Conservation (phyloP, 176 grass and related monocot species). For the Oryza nivara region DNA sequence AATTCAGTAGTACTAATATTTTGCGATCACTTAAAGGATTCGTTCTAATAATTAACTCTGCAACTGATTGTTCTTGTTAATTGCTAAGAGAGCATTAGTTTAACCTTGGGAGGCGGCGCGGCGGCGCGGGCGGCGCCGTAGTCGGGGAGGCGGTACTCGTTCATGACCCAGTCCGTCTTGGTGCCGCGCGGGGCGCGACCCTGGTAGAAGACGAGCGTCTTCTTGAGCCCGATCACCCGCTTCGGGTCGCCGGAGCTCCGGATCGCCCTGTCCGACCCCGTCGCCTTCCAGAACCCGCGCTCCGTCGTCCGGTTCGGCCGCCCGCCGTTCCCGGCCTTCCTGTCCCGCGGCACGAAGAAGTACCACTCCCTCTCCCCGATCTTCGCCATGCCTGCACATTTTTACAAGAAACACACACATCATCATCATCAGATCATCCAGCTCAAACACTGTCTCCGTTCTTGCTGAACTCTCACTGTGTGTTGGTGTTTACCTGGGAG, state of each 20-base stretch:
- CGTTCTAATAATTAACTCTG: not conserved
- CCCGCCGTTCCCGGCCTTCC: conserved; percentile 61
- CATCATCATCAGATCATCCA: not conserved
- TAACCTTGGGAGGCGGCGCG: conserved; percentile 39
- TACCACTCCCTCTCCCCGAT: conserved; percentile 97
- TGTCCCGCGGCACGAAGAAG: conserved; percentile 84
- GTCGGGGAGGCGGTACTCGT: conserved; percentile 86
- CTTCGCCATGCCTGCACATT: conserved; percentile 59
- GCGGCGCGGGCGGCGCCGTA: not conserved
- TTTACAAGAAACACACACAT: not conserved
- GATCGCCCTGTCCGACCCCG: conserved; percentile 71
- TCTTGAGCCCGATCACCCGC: conserved; percentile 80
- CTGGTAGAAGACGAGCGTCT: conserved; percentile 92
- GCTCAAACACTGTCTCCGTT: not conserved
- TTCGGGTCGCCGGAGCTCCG: conserved; percentile 46
- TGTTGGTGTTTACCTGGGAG: conserved; percentile 59
- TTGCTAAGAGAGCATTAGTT: not conserved
- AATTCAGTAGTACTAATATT: not conserved
- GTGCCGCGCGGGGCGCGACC: conserved; percentile 74
- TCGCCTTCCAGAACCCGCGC: conserved; percentile 94
- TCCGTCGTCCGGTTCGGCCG: conserved; percentile 87
- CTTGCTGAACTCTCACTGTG: not conserved
- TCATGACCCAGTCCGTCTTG: conserved; percentile 96
- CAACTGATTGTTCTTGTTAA: not conserved
- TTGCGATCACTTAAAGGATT: not conserved